Base-by-base conservation (phyloP, 768 basidiomycete species). In the Chalciporus chontae region DNA sequence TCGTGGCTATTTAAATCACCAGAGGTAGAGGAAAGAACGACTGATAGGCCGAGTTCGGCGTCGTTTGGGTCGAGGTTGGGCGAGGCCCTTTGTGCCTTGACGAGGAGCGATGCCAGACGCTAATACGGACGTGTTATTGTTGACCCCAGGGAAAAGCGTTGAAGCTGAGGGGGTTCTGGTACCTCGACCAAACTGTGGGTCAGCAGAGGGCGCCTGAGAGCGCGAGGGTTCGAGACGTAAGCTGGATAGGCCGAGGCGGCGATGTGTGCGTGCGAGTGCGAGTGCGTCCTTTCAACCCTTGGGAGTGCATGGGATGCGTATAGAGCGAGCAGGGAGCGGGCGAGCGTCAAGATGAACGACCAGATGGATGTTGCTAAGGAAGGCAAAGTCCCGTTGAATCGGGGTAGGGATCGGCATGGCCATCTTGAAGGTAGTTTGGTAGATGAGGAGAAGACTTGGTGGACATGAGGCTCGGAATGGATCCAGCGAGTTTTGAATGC, bases 311-410 rank as follows among this genome's bases (percentile, higher is more conserved):
- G 48, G 23, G 42, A 39, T 3, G 51, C 55, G 43, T 63, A 61
- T 48, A 65, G 49, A 0, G 55, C 52, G 55, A 56, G 21, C 15
- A 65, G 40, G 10, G 66, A 67, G 38, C 45, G 64, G 47, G 61
- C 66, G 58, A 66, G 66, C 37, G 61, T 63, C 48, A 55, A 47
- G 42, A 65, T 31, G 51, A 58, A 55, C 40, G 58, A 53, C 63
- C 60, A 68, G n/a, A n/a, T n/a, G n/a, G 43, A 60, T 37, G 32
- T 29, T 40, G 56, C 37, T 43, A 26, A 67, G 18, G 29, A 63
- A 62, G 41, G 56, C 47, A 15, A 43, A 43, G n/a, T 53, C 19
- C 14, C 47, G 45, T 9, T 43, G 27, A 26, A 52, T 40, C 24
- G 46, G 24, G 11, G 40, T 8, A 21, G 19, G 34, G 45, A 44